Base-by-base conservation (phyloP, 2,329 filamentous ascomycete species). In the Pezicula carpinea region DNA sequence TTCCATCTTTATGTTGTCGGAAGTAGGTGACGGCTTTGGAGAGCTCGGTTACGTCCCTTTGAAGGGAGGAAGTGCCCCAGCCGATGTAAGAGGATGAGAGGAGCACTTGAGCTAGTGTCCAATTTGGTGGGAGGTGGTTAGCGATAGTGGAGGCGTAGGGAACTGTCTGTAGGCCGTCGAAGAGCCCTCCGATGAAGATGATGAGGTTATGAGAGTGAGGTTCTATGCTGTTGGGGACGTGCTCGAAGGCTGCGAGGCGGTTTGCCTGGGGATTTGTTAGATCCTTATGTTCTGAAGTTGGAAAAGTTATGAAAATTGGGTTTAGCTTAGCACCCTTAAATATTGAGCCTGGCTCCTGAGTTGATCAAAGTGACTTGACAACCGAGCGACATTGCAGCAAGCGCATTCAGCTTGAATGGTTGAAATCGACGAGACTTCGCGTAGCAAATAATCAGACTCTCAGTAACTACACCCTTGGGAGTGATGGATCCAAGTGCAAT, bases 111-210 rank as follows among this genome's bases (percentile, higher is more conserved):
- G 69, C 67, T 6, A 80, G 60, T 6, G 58, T 59, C 76, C 76
- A 80, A 43, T 54, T 59, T 21, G 53, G 36, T 42, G 61, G 58
- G 6, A 65, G 54, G 13, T 55, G 48, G 26, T 53, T 39, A 15
- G 62, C 52, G 29, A 80, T 66, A 1, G 57, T 50, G 29, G 67
- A 54, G 0, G 73, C 66, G 57, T 80, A 81, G 1, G 64, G 54
- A 10, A 77, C 70, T 3, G 71, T 74, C 36, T 73, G 66, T 21
- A 76, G 64, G 17, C 74, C 75, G 56, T 80, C 77, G 36, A 68
- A 71, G 22, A 82, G 69, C 32, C 78, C 78, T 46, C 74, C 76
- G 45, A 80, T 66, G 63, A 73, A 80, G 48, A 80, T 61, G 35
- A 80, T 54, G 3, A 71, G 69, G 62, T 78, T 70, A 35, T 8